A percentile compares a stretch with the other conserved stretches of the same genome.
Conservation (phyloP, 1,284 basidiomycete species). For the Naganishia sp. region DNA sequence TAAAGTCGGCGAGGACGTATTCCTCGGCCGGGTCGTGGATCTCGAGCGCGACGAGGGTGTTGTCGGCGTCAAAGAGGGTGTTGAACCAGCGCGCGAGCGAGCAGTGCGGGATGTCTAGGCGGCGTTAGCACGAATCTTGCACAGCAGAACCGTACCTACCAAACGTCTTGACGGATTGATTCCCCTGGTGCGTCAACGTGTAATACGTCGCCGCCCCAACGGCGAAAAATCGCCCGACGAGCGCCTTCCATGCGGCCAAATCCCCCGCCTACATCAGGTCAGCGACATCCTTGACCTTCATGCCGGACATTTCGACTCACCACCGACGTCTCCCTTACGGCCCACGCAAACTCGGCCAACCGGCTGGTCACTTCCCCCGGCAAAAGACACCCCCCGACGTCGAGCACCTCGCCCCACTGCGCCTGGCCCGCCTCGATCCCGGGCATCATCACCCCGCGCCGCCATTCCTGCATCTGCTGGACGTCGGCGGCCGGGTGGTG, state of each 20-base stretch:
- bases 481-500: background rate
- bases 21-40: constrained; percentile 18
- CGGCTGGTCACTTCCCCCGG: constrained; percentile 5
- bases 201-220: constrained; percentile 12
- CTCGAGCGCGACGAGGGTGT: constrained; percentile 17
- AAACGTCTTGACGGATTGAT: constrained; percentile 16
- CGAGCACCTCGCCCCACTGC: constrained; percentile 5
- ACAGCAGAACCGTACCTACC: background rate
- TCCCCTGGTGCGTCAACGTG: constrained; percentile 20
- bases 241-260: constrained; percentile 1
- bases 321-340: background rate
- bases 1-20: constrained; percentile 19
- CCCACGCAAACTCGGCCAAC: constrained; percentile 4
- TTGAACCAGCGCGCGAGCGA: constrained; percentile 22
- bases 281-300: background rate
- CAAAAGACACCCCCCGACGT: constrained; percentile 20
- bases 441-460: constrained; percentile 13
- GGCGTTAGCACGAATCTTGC: background rate
- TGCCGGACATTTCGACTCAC: background rate
- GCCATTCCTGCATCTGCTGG: constrained; percentile 19
- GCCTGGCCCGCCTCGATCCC: background rate
- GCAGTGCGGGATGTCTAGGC: constrained; percentile 16
- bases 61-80: constrained; percentile 14
- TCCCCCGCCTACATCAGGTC: background rate
- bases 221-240: constrained; percentile 10